Base-by-base conservation (phyloP, 208 protist genomes). In the Zelonia costaricensis region DNA sequence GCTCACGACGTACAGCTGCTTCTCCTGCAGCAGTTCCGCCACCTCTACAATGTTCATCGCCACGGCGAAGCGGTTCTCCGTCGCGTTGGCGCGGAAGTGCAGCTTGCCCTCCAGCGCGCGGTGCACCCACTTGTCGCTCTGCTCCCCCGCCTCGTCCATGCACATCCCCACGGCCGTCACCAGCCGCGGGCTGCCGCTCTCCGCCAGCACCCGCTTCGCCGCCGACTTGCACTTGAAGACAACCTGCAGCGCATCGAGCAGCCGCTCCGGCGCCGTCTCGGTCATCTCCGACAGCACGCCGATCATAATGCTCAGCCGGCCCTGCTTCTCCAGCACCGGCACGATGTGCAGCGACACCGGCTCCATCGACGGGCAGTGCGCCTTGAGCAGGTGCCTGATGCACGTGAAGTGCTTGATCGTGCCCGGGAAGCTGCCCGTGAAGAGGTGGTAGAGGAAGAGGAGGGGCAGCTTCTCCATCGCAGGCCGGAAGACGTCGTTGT, bases 101-200 rank as follows among this genome's bases (percentile, higher is more conserved):
- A 91, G 72, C 59, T 90, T 89, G 42, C 87, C 87, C 39, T 92
- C 84, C 30, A 96, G 72, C 20, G 91, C 85, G 20, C 70, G 71
- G 52, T 90, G 83, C 54, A 96, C 78, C 87, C 87, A 94, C 56
- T 86, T 80, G 49, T 96, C 85, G 54, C 79, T 82, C 20, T 72
- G 54, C 59, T 96, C 84, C n/a, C 74, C 74, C 4, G 71, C 77
- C 49, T 93, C 91, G 39, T 91, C 81, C 81, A 92, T 91, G 78
- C 91, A 94, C 78, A 93, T 92, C n/a, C 85, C 86, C 36, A 93
- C 74, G 9, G 82, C 87, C 15, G 90, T 87, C n/a, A 91, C 83
- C 35, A 96, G 65, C 18, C 87, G 85, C 10, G 91, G 80, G 63
- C 87, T 91, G 39, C 84, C 77, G 51, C 84, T 86, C 54, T 68